A percentile compares a stretch with the other conserved stretches of the same genome.
Conservation (phyloP, 129 eudicot species). For the Flaveria sonorensis region DNA sequence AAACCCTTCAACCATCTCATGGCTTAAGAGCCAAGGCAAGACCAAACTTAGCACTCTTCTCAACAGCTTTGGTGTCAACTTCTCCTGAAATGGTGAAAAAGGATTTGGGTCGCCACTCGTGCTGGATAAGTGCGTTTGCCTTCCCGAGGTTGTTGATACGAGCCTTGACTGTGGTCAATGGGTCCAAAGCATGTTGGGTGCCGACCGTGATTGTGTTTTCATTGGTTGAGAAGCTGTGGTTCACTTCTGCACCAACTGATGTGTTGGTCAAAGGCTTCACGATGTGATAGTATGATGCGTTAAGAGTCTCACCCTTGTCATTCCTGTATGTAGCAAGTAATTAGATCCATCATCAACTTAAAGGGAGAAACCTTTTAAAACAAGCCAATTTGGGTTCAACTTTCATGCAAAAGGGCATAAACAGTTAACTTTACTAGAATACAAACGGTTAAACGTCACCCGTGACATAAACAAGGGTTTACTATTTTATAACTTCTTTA, state of each 20-base stretch:
- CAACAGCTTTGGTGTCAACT: conserved; percentile 78
- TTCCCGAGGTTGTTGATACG: conserved; percentile 1
- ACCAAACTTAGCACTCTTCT: conserved; percentile 87
- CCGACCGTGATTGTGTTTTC: conserved; percentile 15
- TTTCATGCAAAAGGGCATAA: neutral
- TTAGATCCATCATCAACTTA: neutral
- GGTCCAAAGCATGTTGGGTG: conserved; percentile 2
- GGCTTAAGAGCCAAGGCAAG: conserved; percentile 83
- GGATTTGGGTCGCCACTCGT: conserved; percentile 77
- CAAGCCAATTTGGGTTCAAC: neutral
- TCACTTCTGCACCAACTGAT: conserved; percentile 13
- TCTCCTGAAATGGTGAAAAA: conserved; percentile 85
- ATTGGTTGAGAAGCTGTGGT: conserved; percentile 7
- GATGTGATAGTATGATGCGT: conserved; percentile 7
- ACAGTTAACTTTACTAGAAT: neutral
- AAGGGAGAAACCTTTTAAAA: neutral
- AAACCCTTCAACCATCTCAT: conserved; percentile 21
- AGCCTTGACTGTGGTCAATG: conserved; percentile 9
- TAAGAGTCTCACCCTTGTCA: conserved; percentile 12
- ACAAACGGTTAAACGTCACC: neutral
- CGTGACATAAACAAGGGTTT: neutral
- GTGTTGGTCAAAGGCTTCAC: conserved; percentile 10
- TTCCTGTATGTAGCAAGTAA: conserved; percentile 3
- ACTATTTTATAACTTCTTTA: neutral
- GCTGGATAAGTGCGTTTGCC: conserved; percentile 63